A percentile compares a stretch with the other conserved stretches of the same genome.
These are phyloP conservation scores for Gonapodya sp. DNA, from an alignment of 192 early-diverging fungal species.

Conservation along the genomic window DNA sequence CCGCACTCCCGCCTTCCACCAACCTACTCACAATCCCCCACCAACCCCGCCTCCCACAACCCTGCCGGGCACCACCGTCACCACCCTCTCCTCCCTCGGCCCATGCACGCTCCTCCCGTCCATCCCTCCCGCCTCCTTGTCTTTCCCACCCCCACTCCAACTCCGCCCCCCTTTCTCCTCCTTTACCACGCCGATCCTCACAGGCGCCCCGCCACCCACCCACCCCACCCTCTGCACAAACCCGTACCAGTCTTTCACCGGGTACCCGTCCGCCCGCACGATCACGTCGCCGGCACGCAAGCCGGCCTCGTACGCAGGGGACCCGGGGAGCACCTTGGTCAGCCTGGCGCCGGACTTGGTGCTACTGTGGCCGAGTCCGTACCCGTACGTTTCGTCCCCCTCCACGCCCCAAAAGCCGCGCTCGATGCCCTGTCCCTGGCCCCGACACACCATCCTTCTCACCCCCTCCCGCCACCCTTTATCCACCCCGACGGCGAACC, in stretches of 20 bases:
- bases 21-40: too few species aligned
- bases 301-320: neutral
- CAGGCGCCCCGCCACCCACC: neutral
- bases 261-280: neutral
- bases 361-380: neutral
- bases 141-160: neutral
- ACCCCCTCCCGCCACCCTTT: neutral
- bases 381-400: neutral
- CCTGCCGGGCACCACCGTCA: neutral
- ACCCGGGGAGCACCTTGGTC: neutral
- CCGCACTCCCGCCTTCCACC: too few species aligned
- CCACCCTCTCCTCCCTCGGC: neutral
- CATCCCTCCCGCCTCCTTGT: neutral
- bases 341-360: neutral
- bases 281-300: neutral
- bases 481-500: neutral
- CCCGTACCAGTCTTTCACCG: neutral
- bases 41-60: neutral
- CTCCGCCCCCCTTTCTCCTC: neutral
- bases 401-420: neutral
- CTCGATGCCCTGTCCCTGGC: neutral
- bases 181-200: neutral
- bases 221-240: neutral
- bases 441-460: neutral
- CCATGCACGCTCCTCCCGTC: neutral